Conservation (phyloP, 2,329 filamentous ascomycete genomes). For the Fusarium multiceps region DNA sequence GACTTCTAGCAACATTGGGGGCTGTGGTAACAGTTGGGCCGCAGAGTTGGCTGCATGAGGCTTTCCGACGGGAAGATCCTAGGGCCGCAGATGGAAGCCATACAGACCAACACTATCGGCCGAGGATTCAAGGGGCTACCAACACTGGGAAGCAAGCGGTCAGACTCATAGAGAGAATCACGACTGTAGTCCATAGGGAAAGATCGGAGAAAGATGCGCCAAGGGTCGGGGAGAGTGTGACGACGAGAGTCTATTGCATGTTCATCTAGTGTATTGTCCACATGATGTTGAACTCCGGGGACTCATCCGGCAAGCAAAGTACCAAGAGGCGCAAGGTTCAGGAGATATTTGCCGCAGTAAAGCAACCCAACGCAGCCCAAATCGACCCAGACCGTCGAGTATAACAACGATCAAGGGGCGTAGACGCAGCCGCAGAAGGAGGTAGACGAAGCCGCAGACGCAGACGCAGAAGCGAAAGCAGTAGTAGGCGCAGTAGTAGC, state of each 20-base stretch:
- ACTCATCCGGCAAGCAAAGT: conserved; percentile 31
- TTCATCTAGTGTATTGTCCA: conserved; percentile 37
- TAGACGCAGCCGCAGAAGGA: conserved; percentile 20
- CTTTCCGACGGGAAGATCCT: conserved; percentile 42
- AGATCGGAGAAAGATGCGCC: conserved; percentile 23
- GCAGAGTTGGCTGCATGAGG: conserved; percentile 42
- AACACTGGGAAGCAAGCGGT: conserved; percentile 22
- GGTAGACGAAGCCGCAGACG: conserved; percentile 17
- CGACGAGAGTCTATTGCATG: conserved; percentile 29
- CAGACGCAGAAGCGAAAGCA: conserved; percentile 19
- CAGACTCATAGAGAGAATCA: conserved; percentile 3
- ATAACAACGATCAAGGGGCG: conserved; percentile 11
- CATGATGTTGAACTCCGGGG: conserved; percentile 31
- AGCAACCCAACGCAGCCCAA: conserved; percentile 19
- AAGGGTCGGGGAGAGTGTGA: conserved; percentile 32
- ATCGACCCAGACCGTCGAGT: not conserved
- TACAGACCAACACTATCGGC: conserved; percentile 28
- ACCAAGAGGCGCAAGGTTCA: conserved; percentile 30
- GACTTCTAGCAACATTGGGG: conserved; percentile 9
- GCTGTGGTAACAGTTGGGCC: conserved; percentile 27
- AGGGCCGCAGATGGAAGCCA: conserved; percentile 28
- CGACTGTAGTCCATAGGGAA: conserved; percentile 18
- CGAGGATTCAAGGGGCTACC: conserved; percentile 8
- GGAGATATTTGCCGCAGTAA: conserved; percentile 18
- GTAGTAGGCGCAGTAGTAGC: conserved; percentile 29